Base-by-base conservation (phyloP, 495 filamentous ascomycete species). In the Xylona heveae region DNA sequence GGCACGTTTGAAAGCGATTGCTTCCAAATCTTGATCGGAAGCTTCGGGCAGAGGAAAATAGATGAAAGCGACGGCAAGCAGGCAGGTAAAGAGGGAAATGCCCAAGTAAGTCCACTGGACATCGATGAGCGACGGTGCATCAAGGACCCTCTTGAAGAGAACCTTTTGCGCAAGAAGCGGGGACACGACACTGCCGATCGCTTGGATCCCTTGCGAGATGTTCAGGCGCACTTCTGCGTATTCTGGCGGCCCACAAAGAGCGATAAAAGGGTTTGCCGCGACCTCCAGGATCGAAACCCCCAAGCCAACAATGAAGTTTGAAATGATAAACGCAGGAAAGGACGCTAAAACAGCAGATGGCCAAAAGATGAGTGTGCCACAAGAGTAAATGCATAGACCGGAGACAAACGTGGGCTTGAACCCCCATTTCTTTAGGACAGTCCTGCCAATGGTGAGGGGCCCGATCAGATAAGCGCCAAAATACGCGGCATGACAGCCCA, bases 81-180 rank as follows among this genome's bases (percentile, higher is more conserved):
- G 45, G 10, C 75, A 54, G 30, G 63, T 69, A 41, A 76, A 74
- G 1, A 78, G 52, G 2, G 68, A 59, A 30, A 75, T 74, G 23
- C 64, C 72, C 3, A 79, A 65, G 34, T 77, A 78, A 10, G 71
- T 61, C 74, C 74, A 79, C 45, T 79, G 74, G 1, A 74, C 66
- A 35, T 72, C 57, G 14, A 75, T 62, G 8, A 78, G 47, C 13
- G 64, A 62, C 0, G 62, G 53, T 5, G 64, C 64, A 31, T 60
- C 51, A 5, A 46, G 43, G 13, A 66, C 54, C 31, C 50, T 45
- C 25, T 55, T 53, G 49, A 76, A 74, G 5, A 77, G 61, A 12
- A 71, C 71, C 23, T 61, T 56, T 39, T 66, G 54, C 10, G 71
- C 71, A 5, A 77, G 52, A 3, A 75, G 50, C 3, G 68, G 67